Evolutionary conservation across 1,284 basidiomycete species (phyloP).

Genomic region (Pyrrhoderma lamaoense): DNA sequence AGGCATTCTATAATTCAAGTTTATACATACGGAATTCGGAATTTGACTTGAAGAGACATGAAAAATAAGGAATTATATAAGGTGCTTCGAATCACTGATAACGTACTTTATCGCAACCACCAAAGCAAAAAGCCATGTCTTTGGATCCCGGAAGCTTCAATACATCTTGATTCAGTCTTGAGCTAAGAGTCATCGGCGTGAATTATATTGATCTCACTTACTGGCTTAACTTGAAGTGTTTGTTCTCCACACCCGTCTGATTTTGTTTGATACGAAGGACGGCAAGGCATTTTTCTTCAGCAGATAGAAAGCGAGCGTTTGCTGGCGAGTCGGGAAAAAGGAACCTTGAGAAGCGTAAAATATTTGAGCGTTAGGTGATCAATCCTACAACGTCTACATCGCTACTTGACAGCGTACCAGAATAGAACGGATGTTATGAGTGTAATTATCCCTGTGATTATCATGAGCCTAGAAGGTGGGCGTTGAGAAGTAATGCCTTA

Average conservation of each 20-base stretch:
- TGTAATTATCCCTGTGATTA: conserved; percentile 27
- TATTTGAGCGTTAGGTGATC: conserved; percentile 5
- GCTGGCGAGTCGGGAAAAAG: conserved; percentile 25
- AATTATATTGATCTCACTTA: background rate
- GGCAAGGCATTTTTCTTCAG: conserved; percentile 24
- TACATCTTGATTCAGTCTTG: no score
- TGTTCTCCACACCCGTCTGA: conserved; percentile 22
- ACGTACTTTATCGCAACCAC: conserved; percentile 10
- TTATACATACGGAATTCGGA: conserved; percentile 25
- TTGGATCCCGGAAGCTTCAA: conserved; percentile 19
- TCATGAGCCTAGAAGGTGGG: conserved; percentile 25
- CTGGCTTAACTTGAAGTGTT: conserved; percentile 29
- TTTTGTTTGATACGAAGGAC: conserved; percentile 24
- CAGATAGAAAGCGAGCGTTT: conserved; percentile 25
- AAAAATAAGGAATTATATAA: background rate
- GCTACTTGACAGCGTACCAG: conserved; percentile 17
- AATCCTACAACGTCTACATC: background rate
- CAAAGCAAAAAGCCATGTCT: conserved; percentile 20
- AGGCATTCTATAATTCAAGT: background rate
- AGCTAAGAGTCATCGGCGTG: no score
- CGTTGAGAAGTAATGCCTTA: background rate
- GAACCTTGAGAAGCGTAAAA: conserved; percentile 15
- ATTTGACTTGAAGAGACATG: conserved; percentile 23
- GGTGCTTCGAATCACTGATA: no score
- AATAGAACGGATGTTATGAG: conserved; percentile 20